Evolutionary conservation across 306 rosid species (phyloP), one percentile per base, ranked within the genome.

Genomic region (Adenanthera pavonina): DNA sequence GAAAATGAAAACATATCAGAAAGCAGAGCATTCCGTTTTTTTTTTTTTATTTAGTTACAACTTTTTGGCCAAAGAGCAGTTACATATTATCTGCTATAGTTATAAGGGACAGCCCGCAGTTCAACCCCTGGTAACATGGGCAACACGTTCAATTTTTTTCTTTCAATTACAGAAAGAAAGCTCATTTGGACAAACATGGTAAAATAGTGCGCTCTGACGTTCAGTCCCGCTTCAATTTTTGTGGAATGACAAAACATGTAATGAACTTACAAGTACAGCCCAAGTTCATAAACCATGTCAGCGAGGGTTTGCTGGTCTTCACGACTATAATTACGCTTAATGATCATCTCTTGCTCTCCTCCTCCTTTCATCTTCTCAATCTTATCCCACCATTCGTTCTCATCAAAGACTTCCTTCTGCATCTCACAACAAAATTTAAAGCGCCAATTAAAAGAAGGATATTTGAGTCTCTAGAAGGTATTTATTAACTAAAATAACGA

Each of bases 311-410:
- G 92, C 86, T 93, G 99, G 69, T 91, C 97, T 19, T 74, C 78
- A 35, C 92, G 78, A 79, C 91, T 88, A 49, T 86, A 95, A 86
- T 85, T 80, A 33, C 85, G 92, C 89, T 89, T 91, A 72, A 93
- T 88, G 59, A 95, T 78, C 90, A 93, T 77, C 82, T 95, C 99
- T 35, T 89, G 92, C 68, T 88, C 97, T 62, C 85, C 89, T 82
- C 95, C 94, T 80, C 72, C 69, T 82, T 89, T 90, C 92, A 95
- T 89, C 87, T 87, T 89, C 83, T 87, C 91, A 78, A 95, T 90
- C 84, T 90, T 93, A 49, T 83, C 88, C 97, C 92, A 88, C 94
- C 95, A 95, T 72, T 93, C 99, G 76, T 82, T 91, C 83, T 87
- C 91, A 81, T 91, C 92, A 59, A 95, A 82, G 51, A 87, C 89